A percentile compares a stretch with the other conserved stretches of the same genome.
Conservation (phyloP, 805 yeast genomes). For the Ogataea pilisensis region DNA sequence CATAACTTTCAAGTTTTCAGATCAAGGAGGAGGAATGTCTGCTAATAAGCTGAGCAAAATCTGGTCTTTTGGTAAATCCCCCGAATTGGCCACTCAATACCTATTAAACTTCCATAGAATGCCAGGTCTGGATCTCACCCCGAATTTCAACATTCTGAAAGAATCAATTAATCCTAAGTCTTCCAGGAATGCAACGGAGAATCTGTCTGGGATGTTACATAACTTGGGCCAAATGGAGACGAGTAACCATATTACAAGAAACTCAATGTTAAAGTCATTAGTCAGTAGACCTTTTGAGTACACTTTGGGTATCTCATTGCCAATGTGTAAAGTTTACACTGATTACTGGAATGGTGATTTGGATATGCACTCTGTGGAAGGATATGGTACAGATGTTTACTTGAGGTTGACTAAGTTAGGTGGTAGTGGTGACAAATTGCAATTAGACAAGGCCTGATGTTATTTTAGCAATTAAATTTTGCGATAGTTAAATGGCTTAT, state of each 20-base stretch:
- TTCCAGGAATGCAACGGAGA: conserved; percentile 1
- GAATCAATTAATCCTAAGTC: conserved; percentile 6
- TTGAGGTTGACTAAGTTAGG: conserved; percentile 78
- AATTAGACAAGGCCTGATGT: conserved; percentile 60
- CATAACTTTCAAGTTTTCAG: conserved; percentile 75
- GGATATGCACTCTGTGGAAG: conserved; percentile 77
- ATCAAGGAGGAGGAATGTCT: conserved; percentile 85
- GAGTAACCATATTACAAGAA: conserved; percentile 19
- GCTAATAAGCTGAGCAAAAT: conserved; percentile 54
- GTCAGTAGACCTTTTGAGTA: conserved; percentile 69
- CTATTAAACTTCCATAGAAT: conserved; percentile 63
- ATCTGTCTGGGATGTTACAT: conserved; percentile 24
- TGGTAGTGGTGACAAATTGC: conserved; percentile 53
- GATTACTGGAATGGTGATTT: conserved; percentile 96
- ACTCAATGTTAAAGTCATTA: conserved; percentile 58
- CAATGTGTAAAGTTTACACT: conserved; percentile 88
- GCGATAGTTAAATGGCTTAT: no score
- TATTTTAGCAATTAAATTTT: no score
- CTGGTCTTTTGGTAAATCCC: conserved; percentile 85
- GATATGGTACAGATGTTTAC: conserved; percentile 88
- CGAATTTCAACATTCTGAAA: conserved; percentile 22
- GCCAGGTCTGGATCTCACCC: conserved; percentile 52
- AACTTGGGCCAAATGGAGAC: conserved; percentile 32
- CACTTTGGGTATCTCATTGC: conserved; percentile 83
- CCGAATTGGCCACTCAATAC: conserved; percentile 54